Evolutionary conservation across 2,329 filamentous ascomycete species (phyloP).

Genomic region (Acarospora socialis): DNA sequence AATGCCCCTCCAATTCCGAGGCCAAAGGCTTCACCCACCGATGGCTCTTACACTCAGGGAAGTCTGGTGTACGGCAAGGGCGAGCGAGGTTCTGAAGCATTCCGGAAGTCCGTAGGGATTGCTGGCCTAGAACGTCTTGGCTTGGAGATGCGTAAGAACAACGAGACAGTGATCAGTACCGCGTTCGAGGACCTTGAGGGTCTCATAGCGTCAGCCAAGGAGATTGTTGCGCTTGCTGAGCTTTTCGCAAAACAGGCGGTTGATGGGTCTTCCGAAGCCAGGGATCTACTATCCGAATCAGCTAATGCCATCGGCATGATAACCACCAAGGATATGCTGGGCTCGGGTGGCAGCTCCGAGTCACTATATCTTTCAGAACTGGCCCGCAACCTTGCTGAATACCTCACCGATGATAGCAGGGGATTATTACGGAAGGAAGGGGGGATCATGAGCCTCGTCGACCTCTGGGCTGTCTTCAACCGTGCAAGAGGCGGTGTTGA

Average conservation of each 20-base stretch:
- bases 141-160: conserved; percentile 75
- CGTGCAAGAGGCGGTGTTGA: conserved; percentile 85
- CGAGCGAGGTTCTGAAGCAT: conserved; percentile 14
- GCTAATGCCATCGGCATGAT: conserved; percentile 71
- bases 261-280: conserved; percentile 52
- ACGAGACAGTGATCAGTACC: conserved; percentile 79
- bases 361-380: conserved; percentile 82
- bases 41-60: conserved; percentile 14
- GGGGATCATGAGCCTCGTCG: conserved; percentile 78
- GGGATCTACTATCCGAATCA: conserved; percentile 63
- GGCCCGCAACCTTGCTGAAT: conserved; percentile 73
- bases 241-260: conserved; percentile 58
- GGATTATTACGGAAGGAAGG: conserved; percentile 67
- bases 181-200: conserved; percentile 95
- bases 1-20: conserved; percentile 77
- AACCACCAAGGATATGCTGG: conserved; percentile 91
- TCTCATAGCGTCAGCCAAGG: conserved; percentile 92
- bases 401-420: conserved; percentile 69
- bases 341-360: conserved; percentile 57
- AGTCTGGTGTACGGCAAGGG: conserved; percentile 14
- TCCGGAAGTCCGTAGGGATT: conserved; percentile 61
- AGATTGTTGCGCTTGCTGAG: conserved; percentile 87
- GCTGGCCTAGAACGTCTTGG: conserved; percentile 81
- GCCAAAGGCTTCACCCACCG: conserved; percentile 28
- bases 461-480: conserved; percentile 92